Base-by-base conservation (phyloP, 2,329 filamentous ascomycete species). In the Seiridium cupressi region DNA sequence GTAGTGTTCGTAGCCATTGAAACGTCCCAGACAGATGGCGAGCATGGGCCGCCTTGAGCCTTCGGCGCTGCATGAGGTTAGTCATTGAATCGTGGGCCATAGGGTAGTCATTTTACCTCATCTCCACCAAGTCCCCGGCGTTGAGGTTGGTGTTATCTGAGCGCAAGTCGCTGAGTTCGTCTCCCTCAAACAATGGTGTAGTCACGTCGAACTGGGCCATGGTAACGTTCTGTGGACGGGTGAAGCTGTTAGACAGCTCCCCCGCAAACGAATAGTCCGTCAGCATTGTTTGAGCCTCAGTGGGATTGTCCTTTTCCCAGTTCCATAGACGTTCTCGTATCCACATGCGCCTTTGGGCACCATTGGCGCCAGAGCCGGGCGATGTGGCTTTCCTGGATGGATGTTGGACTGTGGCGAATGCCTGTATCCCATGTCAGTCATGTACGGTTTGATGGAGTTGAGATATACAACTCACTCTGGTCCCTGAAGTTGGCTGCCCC, bases 61-160 rank as follows among this genome's bases (percentile, higher is more conserved):
- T 7, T 71, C 65, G 36, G 70, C 70, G 42, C 74, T 76, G 48
- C 8, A 49, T 10, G 32, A 13, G 31, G 49, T 59, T 36, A 59
- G 38, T 36, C 2, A 13, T 7, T n/a, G 31, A 3, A 44, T 26
- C 3, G 36, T 9, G 3, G 26, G n/a, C 4, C 8, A 6, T n/a
- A 46, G 11, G 11, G 13, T 38, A 3, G 32, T 32, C 3, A 35
- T 38, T 69, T 55, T 62, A 79, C 76, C 70, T 75, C 61, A 84
- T 64, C 65, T 85, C 83, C 32, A 86, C 74, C 49, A 86, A 69
- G 63, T 85, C 83, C 47, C 83, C 83, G 2, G 80, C 66, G 55
- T 66, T 63, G 54, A 76, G 67, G 38, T 64, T 69, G 11, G 69
- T 65, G 59, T 67, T 72, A 62, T 65, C 66, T 3, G 70, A 69